A percentile compares a stretch with the other conserved stretches of the same genome.
phyloP scores from a whole-genome alignment of 2,329 filamentous ascomycete species.

The Pseudocercospora vitis region DNA sequence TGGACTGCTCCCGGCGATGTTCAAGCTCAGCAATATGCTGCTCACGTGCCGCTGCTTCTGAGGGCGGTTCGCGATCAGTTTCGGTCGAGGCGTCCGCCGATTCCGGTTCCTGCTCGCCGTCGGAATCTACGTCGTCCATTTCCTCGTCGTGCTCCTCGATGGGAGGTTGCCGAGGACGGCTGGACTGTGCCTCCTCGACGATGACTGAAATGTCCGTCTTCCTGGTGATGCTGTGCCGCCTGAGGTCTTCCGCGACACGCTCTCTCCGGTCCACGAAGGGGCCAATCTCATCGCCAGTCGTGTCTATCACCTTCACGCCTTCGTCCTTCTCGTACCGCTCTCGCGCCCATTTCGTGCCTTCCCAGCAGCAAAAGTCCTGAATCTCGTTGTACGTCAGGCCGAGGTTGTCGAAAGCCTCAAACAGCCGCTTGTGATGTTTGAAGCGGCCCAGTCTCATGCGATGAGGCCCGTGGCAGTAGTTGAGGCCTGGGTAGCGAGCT shows the following conservation, averaged over 20 bases:
- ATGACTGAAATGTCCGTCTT: conserved; percentile 38
- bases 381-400: conserved; percentile 70
- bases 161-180: conserved; percentile 23
- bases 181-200: conserved; percentile 31
- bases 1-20: conserved; percentile 30
- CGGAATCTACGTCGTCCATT: conserved; percentile 28
- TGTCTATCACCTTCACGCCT: conserved; percentile 67
- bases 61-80: conserved; percentile 23
- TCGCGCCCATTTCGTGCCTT: conserved; percentile 80
- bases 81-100: conserved; percentile 20
- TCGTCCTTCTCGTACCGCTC: conserved; percentile 77
- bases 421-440: conserved; percentile 73
- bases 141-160: conserved; percentile 31
- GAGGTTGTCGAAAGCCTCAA: conserved; percentile 71
- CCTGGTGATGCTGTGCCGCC: conserved; percentile 34
- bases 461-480: conserved; percentile 72
- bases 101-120: conserved; percentile 23
- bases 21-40: conserved; percentile 32
- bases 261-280: conserved; percentile 54
- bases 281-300: conserved; percentile 66
- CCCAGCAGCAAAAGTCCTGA: conserved; percentile 72
- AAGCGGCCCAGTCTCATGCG: conserved; percentile 75
- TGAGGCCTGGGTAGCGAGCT: conserved; percentile 77
- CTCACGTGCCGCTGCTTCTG: conserved; percentile 27
- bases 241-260: conserved; percentile 20